Evolutionary conservation across 176 grass and related monocot species (phyloP).

Genomic region (Musa acuminata): DNA sequence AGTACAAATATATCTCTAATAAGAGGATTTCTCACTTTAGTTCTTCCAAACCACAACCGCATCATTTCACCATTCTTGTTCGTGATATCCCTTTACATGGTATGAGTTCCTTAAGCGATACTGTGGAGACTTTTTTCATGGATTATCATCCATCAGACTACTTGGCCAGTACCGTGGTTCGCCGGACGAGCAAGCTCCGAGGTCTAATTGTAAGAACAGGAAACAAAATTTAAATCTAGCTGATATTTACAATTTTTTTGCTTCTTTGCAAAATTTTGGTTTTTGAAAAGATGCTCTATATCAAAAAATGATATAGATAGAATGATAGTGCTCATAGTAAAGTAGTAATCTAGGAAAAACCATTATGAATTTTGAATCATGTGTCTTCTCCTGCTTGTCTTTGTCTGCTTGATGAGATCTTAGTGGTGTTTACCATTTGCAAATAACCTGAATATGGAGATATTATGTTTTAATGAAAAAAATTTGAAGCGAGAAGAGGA

Average conservation of each 20-base stretch:
- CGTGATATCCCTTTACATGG: constrained; percentile 57
- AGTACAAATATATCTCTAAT: constrained; percentile 66
- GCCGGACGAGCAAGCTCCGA: constrained; percentile 71
- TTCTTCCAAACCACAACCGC: constrained; percentile 55
- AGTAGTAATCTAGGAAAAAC: too few relatives aligned
- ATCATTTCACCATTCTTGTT: constrained; percentile 87
- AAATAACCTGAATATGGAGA: background rate
- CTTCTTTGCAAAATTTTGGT: constrained; percentile 4
- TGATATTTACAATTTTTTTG: constrained; percentile 8
- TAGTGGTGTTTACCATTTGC: background rate
- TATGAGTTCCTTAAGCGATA: constrained; percentile 53
- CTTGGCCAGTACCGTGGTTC: constrained; percentile 55
- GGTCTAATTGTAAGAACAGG: constrained; percentile 54
- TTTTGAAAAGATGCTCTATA: background rate
- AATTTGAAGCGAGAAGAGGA: background rate
- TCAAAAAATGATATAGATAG: too few relatives aligned
- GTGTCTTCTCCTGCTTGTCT: background rate
- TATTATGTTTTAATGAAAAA: background rate
- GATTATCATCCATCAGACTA: constrained; percentile 80
- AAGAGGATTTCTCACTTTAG: constrained; percentile 82
- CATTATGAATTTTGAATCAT: too few relatives aligned
- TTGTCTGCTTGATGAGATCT: background rate
- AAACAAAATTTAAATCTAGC: constrained; percentile 1
- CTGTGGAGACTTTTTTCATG: constrained; percentile 73
- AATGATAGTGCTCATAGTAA: too few relatives aligned